Percentiles rank a stretch among this genome's conserved stretches.
phyloP scores from a whole-genome alignment of 2,329 filamentous ascomycete genomes.

The Bertia moriformis region DNA sequence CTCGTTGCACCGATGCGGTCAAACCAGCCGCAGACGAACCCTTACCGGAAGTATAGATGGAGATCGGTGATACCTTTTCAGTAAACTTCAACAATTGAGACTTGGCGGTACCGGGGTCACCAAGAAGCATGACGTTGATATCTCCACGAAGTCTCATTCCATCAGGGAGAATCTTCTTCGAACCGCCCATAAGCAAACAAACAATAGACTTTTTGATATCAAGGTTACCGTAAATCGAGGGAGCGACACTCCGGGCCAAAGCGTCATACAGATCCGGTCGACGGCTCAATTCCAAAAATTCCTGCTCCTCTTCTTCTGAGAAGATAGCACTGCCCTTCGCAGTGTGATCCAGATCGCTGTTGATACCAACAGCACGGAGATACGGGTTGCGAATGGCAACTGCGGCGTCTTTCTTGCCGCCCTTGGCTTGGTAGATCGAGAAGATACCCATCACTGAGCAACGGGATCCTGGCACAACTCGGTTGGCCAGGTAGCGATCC shows the following conservation, averaged over 20 bases:
- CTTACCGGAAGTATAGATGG: constrained; percentile 97
- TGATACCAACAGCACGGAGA: constrained; percentile 79
- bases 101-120: constrained; percentile 95
- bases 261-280: constrained; percentile 82
- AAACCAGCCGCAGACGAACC: constrained; percentile 94
- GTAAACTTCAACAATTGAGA: constrained; percentile 96
- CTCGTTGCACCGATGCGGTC: constrained; percentile 89
- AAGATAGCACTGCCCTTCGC: constrained; percentile 74
- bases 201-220: constrained; percentile 97
- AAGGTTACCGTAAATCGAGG: constrained; percentile 88
- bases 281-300: constrained; percentile 81
- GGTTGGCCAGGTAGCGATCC: constrained; percentile 89
- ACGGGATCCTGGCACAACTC: constrained; percentile 84
- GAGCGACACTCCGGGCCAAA: constrained; percentile 84
- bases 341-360: constrained; percentile 77
- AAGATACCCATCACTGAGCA: constrained; percentile 96
- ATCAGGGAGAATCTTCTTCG: constrained; percentile 93
- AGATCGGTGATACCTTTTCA: constrained; percentile 87
- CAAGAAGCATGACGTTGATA: constrained; percentile 91
- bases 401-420: constrained; percentile 66
- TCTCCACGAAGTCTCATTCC: constrained; percentile 96
- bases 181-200: constrained; percentile 82
- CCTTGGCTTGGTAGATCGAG: constrained; percentile 92
- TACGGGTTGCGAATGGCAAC: constrained; percentile 95
- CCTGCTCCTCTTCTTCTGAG: constrained; percentile 90